These are phyloP conservation scores for Chaetomium olivaceum DNA, from an alignment of 2,329 filamentous ascomycete species.

Conservation along the genomic window DNA sequence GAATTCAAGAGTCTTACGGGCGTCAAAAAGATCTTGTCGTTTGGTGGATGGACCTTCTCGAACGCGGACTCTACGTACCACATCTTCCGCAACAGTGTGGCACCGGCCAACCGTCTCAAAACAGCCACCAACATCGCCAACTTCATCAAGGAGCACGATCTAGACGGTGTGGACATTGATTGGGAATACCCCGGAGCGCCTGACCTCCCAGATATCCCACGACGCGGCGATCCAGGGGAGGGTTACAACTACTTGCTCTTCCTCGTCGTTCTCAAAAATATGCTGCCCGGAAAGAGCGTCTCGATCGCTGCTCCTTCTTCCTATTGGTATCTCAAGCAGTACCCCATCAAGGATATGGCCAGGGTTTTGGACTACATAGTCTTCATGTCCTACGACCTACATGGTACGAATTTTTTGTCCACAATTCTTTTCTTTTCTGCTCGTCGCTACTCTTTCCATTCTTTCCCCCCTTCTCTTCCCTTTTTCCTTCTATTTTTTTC, in stretches of 20 bases:
- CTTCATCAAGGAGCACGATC: slow-evolving; percentile 43
- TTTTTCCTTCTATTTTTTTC: no score
- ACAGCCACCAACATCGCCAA: slow-evolving; percentile 42
- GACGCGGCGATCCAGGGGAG: slow-evolving; percentile 30
- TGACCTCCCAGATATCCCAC: slow-evolving; percentile 38
- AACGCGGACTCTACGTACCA: slow-evolving; percentile 12
- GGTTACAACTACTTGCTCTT: slow-evolving; percentile 39
- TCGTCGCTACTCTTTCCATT: no score
- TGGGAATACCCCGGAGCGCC: slow-evolving; percentile 42
- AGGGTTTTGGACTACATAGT: slow-evolving; percentile 30
- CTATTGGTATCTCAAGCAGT: slow-evolving; percentile 25
- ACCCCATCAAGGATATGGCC: slow-evolving; percentile 28
- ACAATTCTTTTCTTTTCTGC: no score
- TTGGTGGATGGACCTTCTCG: slow-evolving; percentile 29
- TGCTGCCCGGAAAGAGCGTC: slow-evolving; percentile 22
- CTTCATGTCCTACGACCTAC: slow-evolving; percentile 38
- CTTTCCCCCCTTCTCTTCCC: no score
- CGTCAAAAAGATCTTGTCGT: slow-evolving; percentile 27
- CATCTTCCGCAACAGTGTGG: slow-evolving; percentile 23
- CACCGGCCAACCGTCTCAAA: slow-evolving; percentile 9
- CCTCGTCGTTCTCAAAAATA: slow-evolving; percentile 29
- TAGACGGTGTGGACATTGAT: slow-evolving; percentile 36
- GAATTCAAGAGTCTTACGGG: background rate
- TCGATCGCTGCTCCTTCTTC: slow-evolving; percentile 29
- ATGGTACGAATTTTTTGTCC: slow-evolving; percentile 8